Evolutionary conservation across 345 rosid genomes (phyloP).

Genomic region (Euphorbia tirucalli): DNA sequence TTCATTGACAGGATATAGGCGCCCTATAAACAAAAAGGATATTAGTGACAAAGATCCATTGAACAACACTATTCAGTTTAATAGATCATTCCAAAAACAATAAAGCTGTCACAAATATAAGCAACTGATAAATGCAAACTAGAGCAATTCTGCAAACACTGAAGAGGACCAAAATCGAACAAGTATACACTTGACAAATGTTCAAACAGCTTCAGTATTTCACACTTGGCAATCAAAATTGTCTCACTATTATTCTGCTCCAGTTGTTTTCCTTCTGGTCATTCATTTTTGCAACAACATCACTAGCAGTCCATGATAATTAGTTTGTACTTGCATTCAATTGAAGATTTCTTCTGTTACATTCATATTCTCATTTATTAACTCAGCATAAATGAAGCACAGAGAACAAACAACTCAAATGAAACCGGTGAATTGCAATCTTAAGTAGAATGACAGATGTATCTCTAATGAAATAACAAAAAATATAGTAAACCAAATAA

Average conservation of each 20-base stretch:
- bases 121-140: background rate
- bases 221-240: background rate
- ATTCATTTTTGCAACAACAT: background rate
- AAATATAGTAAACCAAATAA: background rate
- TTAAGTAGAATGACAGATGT: background rate
- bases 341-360: background rate
- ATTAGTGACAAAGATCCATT: slow-evolving; percentile 6
- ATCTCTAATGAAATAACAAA: background rate
- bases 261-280: background rate
- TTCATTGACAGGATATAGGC: slow-evolving; percentile 71
- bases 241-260: slow-evolving; percentile 5
- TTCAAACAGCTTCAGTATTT: background rate
- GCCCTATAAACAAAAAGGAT: slow-evolving; percentile 43
- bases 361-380: background rate
- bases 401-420: background rate
- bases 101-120: background rate
- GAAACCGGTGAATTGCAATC: background rate
- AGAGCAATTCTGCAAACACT: background rate
- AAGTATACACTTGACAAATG: background rate
- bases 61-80: background rate
- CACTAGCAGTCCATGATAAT: background rate
- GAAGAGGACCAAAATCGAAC: background rate
- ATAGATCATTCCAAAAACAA: background rate
- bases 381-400: background rate
- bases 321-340: background rate